Evolutionary conservation across 805 yeast genomes (phyloP), one percentile per base, ranked within the genome.

Genomic region (Debaryomyces maramus): DNA sequence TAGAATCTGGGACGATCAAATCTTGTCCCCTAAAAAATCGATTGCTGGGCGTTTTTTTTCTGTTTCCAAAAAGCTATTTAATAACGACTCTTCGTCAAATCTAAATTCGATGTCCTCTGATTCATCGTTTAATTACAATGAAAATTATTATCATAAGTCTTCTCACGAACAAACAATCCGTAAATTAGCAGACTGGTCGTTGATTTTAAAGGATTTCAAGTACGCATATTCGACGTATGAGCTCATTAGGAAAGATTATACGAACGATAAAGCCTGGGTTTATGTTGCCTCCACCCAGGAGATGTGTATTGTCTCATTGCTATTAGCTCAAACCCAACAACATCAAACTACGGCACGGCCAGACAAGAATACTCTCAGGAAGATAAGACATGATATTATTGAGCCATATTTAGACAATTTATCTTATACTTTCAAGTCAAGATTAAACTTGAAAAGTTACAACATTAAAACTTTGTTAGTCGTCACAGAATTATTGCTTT

Each of bases 141-240:
- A 72, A 31, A 83, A 81, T 16, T 78, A 70, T 49, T 89, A 88
- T 55, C 63, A 76, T 31, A 77, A 79, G 8, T 68, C 76, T 2
- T 70, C 88, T 0, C 74, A 82, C 1, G 97, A 88, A 51, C 85
- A 87, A 55, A 72, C 78, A 31, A 72, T 89, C 19, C 70, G 98
- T 36, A 84, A 85, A 55, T 67, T 91, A 19, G 98, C 95, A 0
- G 99, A 93, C 59, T 88, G 95, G 88, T 81, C 89, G 5, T 80
- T 91, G 53, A 87, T 93, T 81, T 63, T 90, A n/a, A 77, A 89
- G 26, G 97, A 93, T 65, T 91, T 85, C 70, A 82, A 83, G 57
- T 81, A 79, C 42, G 93, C 97, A 3, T 83, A 85, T 53, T 70
- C 85, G 1, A 85, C 88, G 1, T 91, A 91, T 58, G 98, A 91